Evolutionary conservation across 441 rosid genomes (phyloP).

Genomic region (Bruguiera hainesii): DNA sequence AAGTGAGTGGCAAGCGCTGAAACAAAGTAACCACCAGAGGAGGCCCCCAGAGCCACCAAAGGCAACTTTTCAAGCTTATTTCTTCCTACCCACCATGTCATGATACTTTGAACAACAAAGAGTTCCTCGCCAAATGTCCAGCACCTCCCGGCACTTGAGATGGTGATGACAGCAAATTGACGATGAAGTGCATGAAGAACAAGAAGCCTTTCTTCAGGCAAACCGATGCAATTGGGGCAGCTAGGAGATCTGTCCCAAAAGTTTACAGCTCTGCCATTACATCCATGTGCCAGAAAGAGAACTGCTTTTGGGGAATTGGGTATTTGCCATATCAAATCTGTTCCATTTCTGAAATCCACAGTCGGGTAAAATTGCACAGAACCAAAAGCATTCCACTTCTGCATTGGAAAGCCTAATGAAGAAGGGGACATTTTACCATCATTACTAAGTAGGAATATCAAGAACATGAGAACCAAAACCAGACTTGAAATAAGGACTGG

Average conservation of each 20-base stretch:
- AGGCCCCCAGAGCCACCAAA: conserved; percentile 86
- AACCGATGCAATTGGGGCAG: conserved; percentile 62
- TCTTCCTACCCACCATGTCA: conserved; percentile 51
- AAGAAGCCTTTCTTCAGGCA: conserved; percentile 78
- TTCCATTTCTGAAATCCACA: conserved; percentile 55
- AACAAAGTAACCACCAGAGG: conserved; percentile 89
- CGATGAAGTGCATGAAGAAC: conserved; percentile 61
- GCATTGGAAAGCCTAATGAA: conserved; percentile 20
- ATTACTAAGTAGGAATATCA: conserved; percentile 31
- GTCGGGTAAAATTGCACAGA: conserved; percentile 44
- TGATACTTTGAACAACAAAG: conserved; percentile 40
- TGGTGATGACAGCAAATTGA: conserved; percentile 55
- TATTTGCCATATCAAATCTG: conserved; percentile 72
- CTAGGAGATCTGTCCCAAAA: conserved; percentile 79
- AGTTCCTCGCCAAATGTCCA: conserved; percentile 70
- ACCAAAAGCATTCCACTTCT: conserved; percentile 36
- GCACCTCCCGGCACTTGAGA: conserved; percentile 68
- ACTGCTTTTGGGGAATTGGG: conserved; percentile 85
- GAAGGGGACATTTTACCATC: conserved; percentile 24
- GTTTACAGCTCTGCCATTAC: conserved; percentile 68
- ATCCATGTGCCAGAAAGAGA: conserved; percentile 87
- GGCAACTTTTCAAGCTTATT: conserved; percentile 66
- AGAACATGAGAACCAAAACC: conserved; percentile 30
- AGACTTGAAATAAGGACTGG: conserved; percentile 28
- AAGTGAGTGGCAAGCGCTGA: conserved; percentile 61